Percentiles rank a stretch among this genome's conserved stretches.
Evolutionary conservation across 1,284 basidiomycete species (phyloP).

Genomic region (Trichosporon asahii): DNA sequence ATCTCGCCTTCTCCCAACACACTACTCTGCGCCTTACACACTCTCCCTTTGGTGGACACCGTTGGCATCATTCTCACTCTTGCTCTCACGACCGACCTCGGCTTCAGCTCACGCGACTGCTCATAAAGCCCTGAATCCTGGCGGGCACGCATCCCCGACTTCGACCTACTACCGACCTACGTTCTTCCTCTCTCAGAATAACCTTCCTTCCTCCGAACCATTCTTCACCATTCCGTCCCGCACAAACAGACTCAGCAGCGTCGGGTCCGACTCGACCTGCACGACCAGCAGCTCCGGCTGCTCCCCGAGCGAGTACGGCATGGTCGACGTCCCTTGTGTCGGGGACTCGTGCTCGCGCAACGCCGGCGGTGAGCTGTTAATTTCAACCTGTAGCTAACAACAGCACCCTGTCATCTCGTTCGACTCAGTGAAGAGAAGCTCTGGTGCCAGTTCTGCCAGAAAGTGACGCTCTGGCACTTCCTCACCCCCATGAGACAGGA

Average conservation of each 20-base stretch:
- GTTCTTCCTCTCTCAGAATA: too few species aligned
- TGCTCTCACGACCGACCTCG: background rate
- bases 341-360: background rate
- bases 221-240: background rate
- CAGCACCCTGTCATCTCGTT: background rate
- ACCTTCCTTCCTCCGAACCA: too few species aligned
- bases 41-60: background rate
- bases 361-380: background rate
- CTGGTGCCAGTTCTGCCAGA: slow-evolving; percentile 2
- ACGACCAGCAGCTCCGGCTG: background rate
- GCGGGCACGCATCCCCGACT: too few species aligned
- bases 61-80: background rate
- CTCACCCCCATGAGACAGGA: background rate
- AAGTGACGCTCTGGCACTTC: background rate
- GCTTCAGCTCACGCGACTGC: background rate
- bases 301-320: background rate
- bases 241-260: background rate
- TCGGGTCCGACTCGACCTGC: background rate
- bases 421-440: background rate
- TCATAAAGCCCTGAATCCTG: background rate
- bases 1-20: background rate
- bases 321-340: background rate
- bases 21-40: background rate
- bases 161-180: too few species aligned
- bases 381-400: background rate